These are phyloP conservation scores for Biscutella laevigata DNA, from an alignment of 441 rosid genomes.

Conservation along the genomic window DNA sequence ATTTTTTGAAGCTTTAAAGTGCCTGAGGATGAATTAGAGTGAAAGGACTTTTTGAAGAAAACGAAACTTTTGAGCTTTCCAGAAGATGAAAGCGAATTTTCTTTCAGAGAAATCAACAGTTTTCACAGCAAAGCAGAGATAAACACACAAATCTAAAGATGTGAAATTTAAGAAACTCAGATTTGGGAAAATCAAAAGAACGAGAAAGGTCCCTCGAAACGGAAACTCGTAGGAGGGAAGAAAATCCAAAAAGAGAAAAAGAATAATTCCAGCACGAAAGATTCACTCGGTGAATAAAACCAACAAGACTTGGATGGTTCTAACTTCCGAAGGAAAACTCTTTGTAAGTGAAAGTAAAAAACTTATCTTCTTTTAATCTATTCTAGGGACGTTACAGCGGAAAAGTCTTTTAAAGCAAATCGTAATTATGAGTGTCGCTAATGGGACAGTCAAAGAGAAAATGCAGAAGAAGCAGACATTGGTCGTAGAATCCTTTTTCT, in stretches of 20 bases:
- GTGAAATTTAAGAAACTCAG: background rate
- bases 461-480: background rate
- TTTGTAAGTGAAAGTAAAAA: background rate
- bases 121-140: background rate
- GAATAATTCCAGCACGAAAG: background rate
- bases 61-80: conserved; percentile 6
- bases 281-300: conserved; percentile 6
- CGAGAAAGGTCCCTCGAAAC: background rate
- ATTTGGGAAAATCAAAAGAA: background rate
- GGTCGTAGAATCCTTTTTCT: conserved; percentile 3
- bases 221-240: conserved; percentile 1
- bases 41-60: too few species aligned
- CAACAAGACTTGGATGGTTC: conserved; percentile 4
- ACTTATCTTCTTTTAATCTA: too few species aligned
- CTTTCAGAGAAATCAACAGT: background rate
- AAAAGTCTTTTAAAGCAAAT: background rate
- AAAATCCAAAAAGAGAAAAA: background rate
- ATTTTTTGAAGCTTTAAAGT: too few species aligned
- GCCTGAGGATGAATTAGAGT: too few species aligned
- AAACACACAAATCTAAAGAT: conserved; percentile 6
- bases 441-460: conserved; percentile 14
- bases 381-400: too few species aligned
- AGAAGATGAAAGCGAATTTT: background rate
- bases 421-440: conserved; percentile 9
- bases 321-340: background rate